A percentile compares a stretch with the other conserved stretches of the same genome.
phyloP scores from a whole-genome alignment of 805 yeast species.

The Cyberlindnera mrakii region DNA sequence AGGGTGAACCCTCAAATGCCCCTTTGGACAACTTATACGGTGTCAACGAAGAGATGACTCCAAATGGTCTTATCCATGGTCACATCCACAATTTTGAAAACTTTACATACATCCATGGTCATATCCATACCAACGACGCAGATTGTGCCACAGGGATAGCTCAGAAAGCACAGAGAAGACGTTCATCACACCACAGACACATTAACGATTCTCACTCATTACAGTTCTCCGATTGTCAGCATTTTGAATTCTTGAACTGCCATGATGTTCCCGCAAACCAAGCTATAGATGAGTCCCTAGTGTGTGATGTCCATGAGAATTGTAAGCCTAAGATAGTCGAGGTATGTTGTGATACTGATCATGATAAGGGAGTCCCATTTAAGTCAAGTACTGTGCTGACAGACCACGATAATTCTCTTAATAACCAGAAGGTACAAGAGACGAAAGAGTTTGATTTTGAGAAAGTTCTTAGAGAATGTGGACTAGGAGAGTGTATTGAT shows the following conservation, averaged over 20 bases:
- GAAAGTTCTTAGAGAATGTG: slow-evolving; percentile 14
- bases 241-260: slow-evolving; percentile 36
- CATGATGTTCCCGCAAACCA: slow-evolving; percentile 20
- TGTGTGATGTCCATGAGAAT: slow-evolving; percentile 22
- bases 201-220: slow-evolving; percentile 14
- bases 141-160: neutral
- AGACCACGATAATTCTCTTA: slow-evolving; percentile 1
- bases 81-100: slow-evolving; percentile 59
- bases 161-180: slow-evolving; percentile 1
- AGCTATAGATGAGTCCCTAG: too few relatives aligned
- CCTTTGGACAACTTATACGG: neutral
- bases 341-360: slow-evolving; percentile 34
- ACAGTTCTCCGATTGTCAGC: slow-evolving; percentile 30
- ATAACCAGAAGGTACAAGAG: neutral
- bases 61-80: slow-evolving; percentile 53
- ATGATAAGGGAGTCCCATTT: slow-evolving; percentile 10
- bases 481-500: slow-evolving; percentile 21
- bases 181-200: slow-evolving; percentile 14
- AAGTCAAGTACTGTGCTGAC: neutral
- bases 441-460: slow-evolving; percentile 6
- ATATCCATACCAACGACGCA: slow-evolving; percentile 40
- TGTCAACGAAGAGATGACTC: neutral
- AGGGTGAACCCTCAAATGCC: too few relatives aligned
- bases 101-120: slow-evolving; percentile 64
- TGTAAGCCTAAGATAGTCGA: slow-evolving; percentile 36